Percentiles rank a stretch among this genome's conserved stretches.
phyloP scores from a whole-genome alignment of 2,329 filamentous ascomycete genomes.

The Fusarium papillatum region DNA sequence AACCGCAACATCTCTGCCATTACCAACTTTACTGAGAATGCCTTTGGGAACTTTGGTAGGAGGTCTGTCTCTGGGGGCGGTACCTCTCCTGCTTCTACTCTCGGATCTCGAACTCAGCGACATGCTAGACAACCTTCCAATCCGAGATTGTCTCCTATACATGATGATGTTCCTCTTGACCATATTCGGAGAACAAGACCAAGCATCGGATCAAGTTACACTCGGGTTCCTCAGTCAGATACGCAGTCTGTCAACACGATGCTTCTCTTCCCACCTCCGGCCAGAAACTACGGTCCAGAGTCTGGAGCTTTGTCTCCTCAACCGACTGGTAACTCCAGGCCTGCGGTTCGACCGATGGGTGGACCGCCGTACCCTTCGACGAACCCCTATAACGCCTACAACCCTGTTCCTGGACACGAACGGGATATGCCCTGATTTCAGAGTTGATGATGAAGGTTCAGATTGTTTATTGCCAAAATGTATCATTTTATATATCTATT shows the following conservation, averaged over 20 bases:
- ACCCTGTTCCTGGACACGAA: neutral
- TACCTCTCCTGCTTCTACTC: neutral
- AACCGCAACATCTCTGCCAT: neutral
- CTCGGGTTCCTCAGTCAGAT: neutral
- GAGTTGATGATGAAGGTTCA: neutral
- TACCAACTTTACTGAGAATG: neutral
- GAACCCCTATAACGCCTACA: neutral
- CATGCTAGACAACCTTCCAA: neutral
- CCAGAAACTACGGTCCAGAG: neutral
- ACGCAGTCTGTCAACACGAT: neutral
- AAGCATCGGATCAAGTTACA: neutral
- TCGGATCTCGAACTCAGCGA: neutral
- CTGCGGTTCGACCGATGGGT: neutral
- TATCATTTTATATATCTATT: neutral
- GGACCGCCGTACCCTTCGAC: neutral
- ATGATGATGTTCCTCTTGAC: neutral
- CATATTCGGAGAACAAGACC: neutral
- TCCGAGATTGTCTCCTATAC: neutral
- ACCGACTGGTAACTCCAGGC: neutral
- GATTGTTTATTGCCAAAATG: neutral
- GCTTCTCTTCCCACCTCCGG: neutral
- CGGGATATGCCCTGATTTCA: neutral
- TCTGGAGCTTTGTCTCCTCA: neutral
- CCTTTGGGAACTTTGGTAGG: neutral
- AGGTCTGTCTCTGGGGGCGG: neutral